Evolutionary conservation across 1,284 basidiomycete genomes (phyloP).

Genomic region (Boletus mariae): DNA sequence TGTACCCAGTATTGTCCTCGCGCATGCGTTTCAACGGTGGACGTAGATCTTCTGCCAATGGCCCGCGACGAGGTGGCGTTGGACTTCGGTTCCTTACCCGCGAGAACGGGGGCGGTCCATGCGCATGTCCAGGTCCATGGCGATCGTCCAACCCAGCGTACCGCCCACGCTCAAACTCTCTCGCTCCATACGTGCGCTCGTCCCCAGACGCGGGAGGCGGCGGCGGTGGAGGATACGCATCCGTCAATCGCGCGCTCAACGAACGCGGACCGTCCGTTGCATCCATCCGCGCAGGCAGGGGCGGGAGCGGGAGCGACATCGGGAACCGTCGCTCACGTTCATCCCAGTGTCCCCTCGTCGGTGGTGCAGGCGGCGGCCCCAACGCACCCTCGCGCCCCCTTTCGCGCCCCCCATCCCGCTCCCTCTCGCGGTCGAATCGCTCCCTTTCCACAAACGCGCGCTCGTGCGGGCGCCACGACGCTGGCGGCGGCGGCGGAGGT

Average conservation of each 20-base stretch:
- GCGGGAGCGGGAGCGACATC: background rate
- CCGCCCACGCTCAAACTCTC: constrained; percentile 28
- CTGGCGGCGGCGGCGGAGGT: background rate
- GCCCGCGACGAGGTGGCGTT: constrained; percentile 31
- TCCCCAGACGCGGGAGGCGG: constrained; percentile 3
- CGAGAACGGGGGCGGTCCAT: constrained; percentile 18
- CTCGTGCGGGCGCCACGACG: constrained; percentile 27
- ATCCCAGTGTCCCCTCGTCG: constrained; percentile 32
- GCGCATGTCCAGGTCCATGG: background rate
- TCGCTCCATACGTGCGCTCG: constrained; percentile 16
- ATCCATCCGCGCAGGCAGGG: constrained; percentile 17
- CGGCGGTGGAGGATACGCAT: constrained; percentile 14
- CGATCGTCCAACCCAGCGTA: constrained; percentile 19
- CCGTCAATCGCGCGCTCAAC: constrained; percentile 27
- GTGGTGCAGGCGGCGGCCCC: constrained; percentile 7
- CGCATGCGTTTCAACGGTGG: constrained; percentile 37
- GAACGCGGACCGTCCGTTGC: constrained; percentile 15
- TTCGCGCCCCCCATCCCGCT: constrained; percentile 31
- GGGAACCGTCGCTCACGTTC: constrained; percentile 36
- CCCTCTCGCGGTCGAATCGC: constrained; percentile 34
- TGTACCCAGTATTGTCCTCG: constrained; percentile 28
- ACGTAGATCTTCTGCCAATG: constrained; percentile 32
- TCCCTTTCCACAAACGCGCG: constrained; percentile 30
- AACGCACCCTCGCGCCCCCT: constrained; percentile 25
- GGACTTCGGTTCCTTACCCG: constrained; percentile 38